These are phyloP conservation scores for Penicillium capsulatum DNA, from an alignment of 2,329 filamentous ascomycete species.

Conservation along the genomic window DNA sequence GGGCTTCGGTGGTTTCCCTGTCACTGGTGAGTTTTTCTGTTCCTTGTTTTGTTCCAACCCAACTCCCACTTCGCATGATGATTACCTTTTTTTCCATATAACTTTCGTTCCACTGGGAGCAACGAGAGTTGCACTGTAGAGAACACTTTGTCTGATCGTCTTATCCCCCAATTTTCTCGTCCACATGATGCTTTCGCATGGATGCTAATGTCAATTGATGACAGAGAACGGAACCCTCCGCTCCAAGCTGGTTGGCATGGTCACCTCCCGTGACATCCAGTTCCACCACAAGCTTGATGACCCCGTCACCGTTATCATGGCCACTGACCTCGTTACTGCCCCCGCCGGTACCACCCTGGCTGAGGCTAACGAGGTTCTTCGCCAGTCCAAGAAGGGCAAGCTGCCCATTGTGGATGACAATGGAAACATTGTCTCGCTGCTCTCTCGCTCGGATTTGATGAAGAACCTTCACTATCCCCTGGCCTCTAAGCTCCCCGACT, in stretches of 20 bases:
- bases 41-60: constrained; percentile 15
- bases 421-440: constrained; percentile 84
- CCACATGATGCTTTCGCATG: constrained; percentile 4
- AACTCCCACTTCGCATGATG: constrained; percentile 58
- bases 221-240: constrained; percentile 85
- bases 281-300: constrained; percentile 75
- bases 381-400: constrained; percentile 97
- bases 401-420: constrained; percentile 82
- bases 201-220: constrained; percentile 18
- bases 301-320: constrained; percentile 86
- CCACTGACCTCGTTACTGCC: constrained; percentile 87
- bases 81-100: constrained; percentile 64
- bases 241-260: constrained; percentile 94
- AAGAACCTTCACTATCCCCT: constrained; percentile 98
- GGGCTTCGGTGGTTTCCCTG: constrained; percentile 97
- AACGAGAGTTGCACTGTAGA: constrained; percentile 85
- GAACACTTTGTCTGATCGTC: constrained; percentile 52
- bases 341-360: constrained; percentile 73
- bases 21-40: constrained; percentile 73
- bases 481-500: constrained; percentile 91
- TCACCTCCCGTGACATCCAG: constrained; percentile 96
- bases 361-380: constrained; percentile 90
- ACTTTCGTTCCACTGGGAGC: constrained; percentile 99
- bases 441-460: constrained; percentile 91
- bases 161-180: constrained; percentile 8